Base-by-base conservation (phyloP, 2,329 filamentous ascomycete species). In the Cladosporium cucumerinum region DNA sequence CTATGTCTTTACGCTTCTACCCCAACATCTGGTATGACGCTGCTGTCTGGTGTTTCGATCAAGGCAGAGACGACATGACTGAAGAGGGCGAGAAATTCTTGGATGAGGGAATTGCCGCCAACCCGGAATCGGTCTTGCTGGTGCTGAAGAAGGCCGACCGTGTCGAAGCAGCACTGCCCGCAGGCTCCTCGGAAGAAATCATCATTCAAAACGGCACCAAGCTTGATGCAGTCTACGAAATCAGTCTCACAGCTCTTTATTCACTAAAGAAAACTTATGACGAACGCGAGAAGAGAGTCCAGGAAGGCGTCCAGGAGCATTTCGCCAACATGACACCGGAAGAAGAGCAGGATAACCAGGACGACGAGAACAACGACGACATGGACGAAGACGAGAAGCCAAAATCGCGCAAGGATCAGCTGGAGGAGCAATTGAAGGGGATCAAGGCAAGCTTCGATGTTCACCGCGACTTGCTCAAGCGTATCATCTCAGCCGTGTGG, bases 21-120 rank as follows among this genome's bases (percentile, higher is more conserved):
- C 93, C 95, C 4, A 91, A 96, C 75, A 88, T 97, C 71, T 99
- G 95, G 95, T 93, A 93, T 58, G 93, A 97, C 66, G 94, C 93
- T 11, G 91, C 93, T 0, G 91, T 96, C 69, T 98, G 94, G 87
- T 97, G 92, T 77, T 93, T 93, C 72, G 85, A 89, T 63, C 93
- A 95, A 71, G 86, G 86, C 52, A 80, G 93, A 70, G 83, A 86
- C 43, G 79, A 87, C 52, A 61, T 72, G 55, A 69, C 57, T 4
- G 54, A 51, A 16, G 89, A 92, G 66, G 93, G 92, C 12, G 86
- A 89, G 26, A 87, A 92, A 11, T 91, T 98, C 72, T 82, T 99
- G 26, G 84, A 87, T 25, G 87, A 95, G 67, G 95, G 95, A 36
- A 89, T 96, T 65, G 85, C 87, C 30, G 93, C 93, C 2, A 99